A percentile compares a stretch with the other conserved stretches of the same genome.
Conservation (phyloP, 202 grass and related monocot genomes). For the Bolboschoenoplectus hybrid region DNA sequence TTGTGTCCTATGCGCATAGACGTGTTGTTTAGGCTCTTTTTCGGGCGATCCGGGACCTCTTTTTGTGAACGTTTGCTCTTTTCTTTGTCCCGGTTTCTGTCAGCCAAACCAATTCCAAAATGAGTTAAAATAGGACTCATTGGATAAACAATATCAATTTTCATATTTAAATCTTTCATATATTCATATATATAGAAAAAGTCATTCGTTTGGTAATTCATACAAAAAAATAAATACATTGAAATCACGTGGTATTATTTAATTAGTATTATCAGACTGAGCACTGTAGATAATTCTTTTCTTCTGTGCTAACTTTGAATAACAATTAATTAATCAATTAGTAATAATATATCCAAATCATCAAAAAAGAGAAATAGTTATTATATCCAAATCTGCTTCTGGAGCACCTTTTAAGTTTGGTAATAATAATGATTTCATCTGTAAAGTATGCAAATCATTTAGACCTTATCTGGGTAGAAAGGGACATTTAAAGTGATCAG, state of each 20-base stretch:
- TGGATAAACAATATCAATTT: background rate
- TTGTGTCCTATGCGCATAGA: background rate
- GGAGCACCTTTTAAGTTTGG: background rate
- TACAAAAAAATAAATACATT: background rate
- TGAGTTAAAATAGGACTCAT: background rate
- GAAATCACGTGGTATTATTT: background rate
- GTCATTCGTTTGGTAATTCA: background rate
- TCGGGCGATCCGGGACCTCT: background rate
- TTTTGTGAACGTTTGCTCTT: slow-evolving; percentile 37
- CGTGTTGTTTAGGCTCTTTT: background rate
- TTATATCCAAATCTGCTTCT: background rate
- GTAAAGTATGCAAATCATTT: slow-evolving; percentile 39
- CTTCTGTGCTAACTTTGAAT: slow-evolving; percentile 9
- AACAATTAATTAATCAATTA: background rate
- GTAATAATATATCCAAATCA: background rate
- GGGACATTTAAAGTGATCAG: slow-evolving; percentile 33
- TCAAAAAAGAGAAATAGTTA: no score
- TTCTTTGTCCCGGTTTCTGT: slow-evolving; percentile 35
- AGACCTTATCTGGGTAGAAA: slow-evolving; percentile 39
- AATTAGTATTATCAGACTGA: background rate
- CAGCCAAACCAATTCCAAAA: background rate
- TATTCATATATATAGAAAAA: background rate
- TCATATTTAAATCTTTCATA: background rate
- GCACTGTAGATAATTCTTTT: background rate
- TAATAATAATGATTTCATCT: slow-evolving; percentile 29